A percentile compares a stretch with the other conserved stretches of the same genome.
phyloP scores from a whole-genome alignment of 352 stramenopile species.

The Thalassiosira exigua region DNA sequence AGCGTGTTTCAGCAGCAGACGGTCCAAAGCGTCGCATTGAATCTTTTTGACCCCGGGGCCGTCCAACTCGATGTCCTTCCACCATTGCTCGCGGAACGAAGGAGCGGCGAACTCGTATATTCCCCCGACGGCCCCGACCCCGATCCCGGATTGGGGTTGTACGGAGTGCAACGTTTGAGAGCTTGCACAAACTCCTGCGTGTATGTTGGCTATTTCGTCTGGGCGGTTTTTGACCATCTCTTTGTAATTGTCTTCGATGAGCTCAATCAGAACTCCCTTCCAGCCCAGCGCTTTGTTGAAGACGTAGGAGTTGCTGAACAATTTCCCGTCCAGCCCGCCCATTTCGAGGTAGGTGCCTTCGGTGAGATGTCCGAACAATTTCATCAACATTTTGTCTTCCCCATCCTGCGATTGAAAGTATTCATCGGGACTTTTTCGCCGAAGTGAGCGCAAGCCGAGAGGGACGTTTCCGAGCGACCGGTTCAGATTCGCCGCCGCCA shows the following conservation, averaged over 20 bases:
- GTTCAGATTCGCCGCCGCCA: too few relatives aligned
- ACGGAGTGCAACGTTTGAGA: slow-evolving; percentile 39
- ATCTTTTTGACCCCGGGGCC: slow-evolving; percentile 7
- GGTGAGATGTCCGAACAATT: slow-evolving; percentile 4
- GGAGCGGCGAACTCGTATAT: slow-evolving; percentile 48
- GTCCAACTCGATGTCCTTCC: slow-evolving; percentile 15
- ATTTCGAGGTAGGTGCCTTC: slow-evolving; percentile 50
- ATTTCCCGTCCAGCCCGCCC: slow-evolving; percentile 39
- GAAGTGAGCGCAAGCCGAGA: too few relatives aligned
- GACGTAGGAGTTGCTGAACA: slow-evolving; percentile 41
- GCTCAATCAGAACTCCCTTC: slow-evolving; percentile 54
- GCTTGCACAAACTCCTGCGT: slow-evolving; percentile 50
- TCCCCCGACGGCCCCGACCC: slow-evolving; percentile 21
- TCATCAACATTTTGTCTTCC: slow-evolving; percentile 2
- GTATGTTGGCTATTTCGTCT: slow-evolving; percentile 41
- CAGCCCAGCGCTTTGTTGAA: slow-evolving; percentile 43
- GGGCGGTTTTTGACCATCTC: slow-evolving; percentile 41
- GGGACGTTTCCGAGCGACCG: too few relatives aligned
- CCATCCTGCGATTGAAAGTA: slow-evolving; percentile 4
- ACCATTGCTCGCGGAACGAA: slow-evolving; percentile 29
- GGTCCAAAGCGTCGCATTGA: slow-evolving; percentile 21
- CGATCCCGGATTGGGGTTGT: not conserved
- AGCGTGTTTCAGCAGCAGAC: slow-evolving; percentile 3
- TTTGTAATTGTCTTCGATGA: slow-evolving; percentile 17
- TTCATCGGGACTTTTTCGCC: too few relatives aligned